phyloP scores from a whole-genome alignment of 495 filamentous ascomycete species.

The Mycothermus thermophilus region DNA sequence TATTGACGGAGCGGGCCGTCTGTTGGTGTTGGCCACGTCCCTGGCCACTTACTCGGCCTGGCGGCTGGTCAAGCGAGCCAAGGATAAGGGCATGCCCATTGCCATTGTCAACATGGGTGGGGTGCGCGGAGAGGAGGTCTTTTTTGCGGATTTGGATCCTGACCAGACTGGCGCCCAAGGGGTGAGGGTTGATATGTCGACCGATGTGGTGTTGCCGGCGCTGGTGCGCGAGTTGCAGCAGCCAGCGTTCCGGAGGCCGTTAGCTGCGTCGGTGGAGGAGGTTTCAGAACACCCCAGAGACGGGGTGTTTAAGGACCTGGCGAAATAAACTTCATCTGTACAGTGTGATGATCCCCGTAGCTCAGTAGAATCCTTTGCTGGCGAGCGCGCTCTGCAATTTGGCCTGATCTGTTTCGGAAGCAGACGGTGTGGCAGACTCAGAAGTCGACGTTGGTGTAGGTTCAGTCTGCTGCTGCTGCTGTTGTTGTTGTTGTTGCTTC shows the following conservation, averaged over 20 bases:
- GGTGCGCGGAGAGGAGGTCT: slow-evolving; percentile 59
- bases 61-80: slow-evolving; percentile 72
- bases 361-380: slow-evolving; percentile 29
- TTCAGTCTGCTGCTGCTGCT: slow-evolving; percentile 6
- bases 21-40: slow-evolving; percentile 77
- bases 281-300: too few species aligned
- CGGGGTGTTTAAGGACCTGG: slow-evolving; percentile 39
- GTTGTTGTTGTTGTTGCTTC: too few species aligned
- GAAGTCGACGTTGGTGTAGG: background rate
- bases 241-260: background rate
- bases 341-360: background rate
- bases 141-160: slow-evolving; percentile 42
- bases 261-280: too few species aligned
- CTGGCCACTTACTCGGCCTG: slow-evolving; percentile 92
- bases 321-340: slow-evolving; percentile 27
- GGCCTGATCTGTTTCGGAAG: background rate
- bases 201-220: slow-evolving; percentile 39
- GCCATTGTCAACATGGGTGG: slow-evolving; percentile 75
- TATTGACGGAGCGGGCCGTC: slow-evolving; percentile 55
- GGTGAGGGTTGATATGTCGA: slow-evolving; percentile 39
- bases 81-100: slow-evolving; percentile 69
- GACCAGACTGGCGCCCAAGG: slow-evolving; percentile 34
- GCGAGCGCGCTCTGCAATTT: slow-evolving; percentile 7
- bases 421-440: background rate
- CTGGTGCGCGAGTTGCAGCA: slow-evolving; percentile 32